phyloP scores from a whole-genome alignment of 1,284 basidiomycete genomes.

The Phlebopus sp. region DNA sequence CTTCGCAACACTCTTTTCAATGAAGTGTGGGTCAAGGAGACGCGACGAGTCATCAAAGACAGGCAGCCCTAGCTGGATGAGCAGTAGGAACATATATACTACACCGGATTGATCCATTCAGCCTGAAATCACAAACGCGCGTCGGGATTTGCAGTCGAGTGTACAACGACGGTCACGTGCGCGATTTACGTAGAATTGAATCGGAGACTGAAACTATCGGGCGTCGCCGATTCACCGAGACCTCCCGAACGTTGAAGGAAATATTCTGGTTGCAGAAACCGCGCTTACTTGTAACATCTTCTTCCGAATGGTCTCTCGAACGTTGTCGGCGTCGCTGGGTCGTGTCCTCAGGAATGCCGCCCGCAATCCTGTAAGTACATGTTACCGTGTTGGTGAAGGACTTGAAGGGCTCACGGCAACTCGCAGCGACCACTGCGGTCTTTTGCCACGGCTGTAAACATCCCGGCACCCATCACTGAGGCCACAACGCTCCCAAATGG shows the following conservation, averaged over 20 bases:
- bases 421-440: slow-evolving; percentile 42
- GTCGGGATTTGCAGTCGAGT: too few species aligned
- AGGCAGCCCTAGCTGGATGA: too few species aligned
- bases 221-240: slow-evolving; percentile 27
- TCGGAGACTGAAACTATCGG: slow-evolving; percentile 25
- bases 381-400: background rate
- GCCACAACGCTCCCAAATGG: slow-evolving; percentile 90
- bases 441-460: slow-evolving; percentile 71
- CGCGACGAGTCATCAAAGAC: too few species aligned
- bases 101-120: too few species aligned
- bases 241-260: slow-evolving; percentile 22
- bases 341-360: slow-evolving; percentile 58
- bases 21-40: too few species aligned
- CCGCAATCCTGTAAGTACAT: slow-evolving; percentile 49
- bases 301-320: slow-evolving; percentile 58
- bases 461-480: slow-evolving; percentile 76
- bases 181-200: background rate
- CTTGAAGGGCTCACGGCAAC: slow-evolving; percentile 8
- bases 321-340: slow-evolving; percentile 57
- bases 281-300: slow-evolving; percentile 8
- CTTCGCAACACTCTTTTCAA: background rate
- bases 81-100: too few species aligned
- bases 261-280: slow-evolving; percentile 14
- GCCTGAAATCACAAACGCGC: too few species aligned
- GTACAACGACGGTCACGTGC: slow-evolving; percentile 10